Evolutionary conservation across 2,329 filamentous ascomycete species (phyloP).

Genomic region (Epichloe sp.): DNA sequence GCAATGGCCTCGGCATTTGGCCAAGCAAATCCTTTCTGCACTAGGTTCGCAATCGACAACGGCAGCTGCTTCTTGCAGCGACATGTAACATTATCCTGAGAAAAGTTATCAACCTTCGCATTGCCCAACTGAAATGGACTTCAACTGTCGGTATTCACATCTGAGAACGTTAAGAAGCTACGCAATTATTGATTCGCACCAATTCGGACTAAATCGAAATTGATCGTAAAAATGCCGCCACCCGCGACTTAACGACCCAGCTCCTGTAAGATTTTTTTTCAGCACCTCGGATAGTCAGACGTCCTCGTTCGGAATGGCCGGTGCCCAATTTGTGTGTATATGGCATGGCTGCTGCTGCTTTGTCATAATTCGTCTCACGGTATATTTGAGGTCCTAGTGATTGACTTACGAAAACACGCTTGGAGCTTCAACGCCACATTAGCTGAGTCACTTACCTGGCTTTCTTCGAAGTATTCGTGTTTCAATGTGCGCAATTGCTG

Average conservation of each 20-base stretch:
- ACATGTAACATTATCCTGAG: conserved; percentile 16
- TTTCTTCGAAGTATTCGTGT: neutral
- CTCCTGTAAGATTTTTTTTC: conserved; percentile 20
- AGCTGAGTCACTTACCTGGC: conserved; percentile 4
- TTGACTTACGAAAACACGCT: neutral
- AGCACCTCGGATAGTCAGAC: conserved; percentile 6
- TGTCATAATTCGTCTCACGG: neutral
- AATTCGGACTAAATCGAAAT: conserved; percentile 14
- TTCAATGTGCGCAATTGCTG: neutral
- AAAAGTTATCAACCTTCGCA: conserved; percentile 13
- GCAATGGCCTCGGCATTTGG: conserved; percentile 20
- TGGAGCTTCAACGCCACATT: neutral
- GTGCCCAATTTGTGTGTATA: neutral
- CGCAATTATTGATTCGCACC: conserved; percentile 5
- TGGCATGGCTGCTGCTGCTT: neutral
- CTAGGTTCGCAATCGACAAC: conserved; percentile 20
- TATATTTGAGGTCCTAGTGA: neutral
- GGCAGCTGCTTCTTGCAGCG: conserved; percentile 17
- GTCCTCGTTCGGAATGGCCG: neutral
- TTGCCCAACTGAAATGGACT: conserved; percentile 14
- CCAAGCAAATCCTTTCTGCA: conserved; percentile 20
- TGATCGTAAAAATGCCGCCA: conserved; percentile 20
- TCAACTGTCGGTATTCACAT: conserved; percentile 13
- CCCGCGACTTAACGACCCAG: conserved; percentile 14
- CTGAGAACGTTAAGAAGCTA: conserved; percentile 6